Evolutionary conservation across 1,284 basidiomycete species (phyloP).

Genomic region (Vanrija humicola): DNA sequence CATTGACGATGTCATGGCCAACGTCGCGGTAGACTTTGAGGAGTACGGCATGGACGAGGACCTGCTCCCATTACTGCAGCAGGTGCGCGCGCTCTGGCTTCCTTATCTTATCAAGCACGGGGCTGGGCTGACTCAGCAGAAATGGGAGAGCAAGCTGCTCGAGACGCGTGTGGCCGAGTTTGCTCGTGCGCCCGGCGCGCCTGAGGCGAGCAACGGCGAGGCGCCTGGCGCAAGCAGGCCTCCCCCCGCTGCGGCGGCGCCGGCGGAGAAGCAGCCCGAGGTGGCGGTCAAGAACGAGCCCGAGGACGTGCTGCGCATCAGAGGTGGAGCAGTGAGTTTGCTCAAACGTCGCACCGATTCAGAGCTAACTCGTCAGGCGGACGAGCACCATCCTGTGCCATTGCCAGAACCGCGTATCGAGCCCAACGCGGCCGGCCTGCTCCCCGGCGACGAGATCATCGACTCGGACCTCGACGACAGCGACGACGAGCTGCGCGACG

Average conservation of each 20-base stretch:
- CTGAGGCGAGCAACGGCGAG: neutral
- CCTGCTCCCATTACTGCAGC: slow-evolving; percentile 79
- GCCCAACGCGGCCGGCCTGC: slow-evolving; percentile 48
- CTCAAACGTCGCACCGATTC: neutral
- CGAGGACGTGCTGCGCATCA: slow-evolving; percentile 36
- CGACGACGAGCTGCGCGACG: slow-evolving; percentile 60
- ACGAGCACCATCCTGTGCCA: slow-evolving; percentile 4
- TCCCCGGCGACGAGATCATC: slow-evolving; percentile 70
- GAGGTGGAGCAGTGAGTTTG: slow-evolving; percentile 34
- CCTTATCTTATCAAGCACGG: neutral
- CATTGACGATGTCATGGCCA: slow-evolving; percentile 91
- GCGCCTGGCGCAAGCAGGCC: neutral
- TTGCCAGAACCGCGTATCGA: slow-evolving; percentile 28
- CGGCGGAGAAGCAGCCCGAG: slow-evolving; percentile 9
- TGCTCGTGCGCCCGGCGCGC: slow-evolving; percentile 29
- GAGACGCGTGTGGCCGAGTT: slow-evolving; percentile 92
- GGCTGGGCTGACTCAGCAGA: slow-evolving; percentile 53
- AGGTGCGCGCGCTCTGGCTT: slow-evolving; percentile 56
- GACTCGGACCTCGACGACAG: slow-evolving; percentile 96
- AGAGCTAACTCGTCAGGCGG: slow-evolving; percentile 5
- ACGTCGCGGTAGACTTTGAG: slow-evolving; percentile 91
- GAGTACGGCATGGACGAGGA: slow-evolving; percentile 93
- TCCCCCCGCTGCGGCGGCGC: neutral
- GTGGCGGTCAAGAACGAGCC: slow-evolving; percentile 41
- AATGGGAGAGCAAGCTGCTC: slow-evolving; percentile 92